Evolutionary conservation across 2,329 filamentous ascomycete genomes (phyloP), one percentile per base, ranked within the genome.

Genomic region (Fusarium sp.): DNA sequence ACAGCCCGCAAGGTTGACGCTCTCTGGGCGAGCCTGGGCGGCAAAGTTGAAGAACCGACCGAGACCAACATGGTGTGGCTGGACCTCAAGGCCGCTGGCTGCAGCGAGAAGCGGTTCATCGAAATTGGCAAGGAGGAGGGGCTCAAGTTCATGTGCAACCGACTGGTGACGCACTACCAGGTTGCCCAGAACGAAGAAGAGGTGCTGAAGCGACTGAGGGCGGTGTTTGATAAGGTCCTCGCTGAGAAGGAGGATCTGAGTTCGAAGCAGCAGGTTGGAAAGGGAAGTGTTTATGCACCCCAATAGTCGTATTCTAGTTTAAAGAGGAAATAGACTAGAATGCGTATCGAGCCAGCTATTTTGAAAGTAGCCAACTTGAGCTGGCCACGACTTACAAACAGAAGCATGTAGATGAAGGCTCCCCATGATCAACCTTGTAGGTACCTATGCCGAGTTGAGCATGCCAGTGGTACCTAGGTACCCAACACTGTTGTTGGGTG

Each of bases 51-150:
- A 22, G 87, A 92, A 68, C 92, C 93, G 0, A 92, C 93, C 2
- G 92, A 97, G 79, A 97, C 95, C n/a, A 97, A 97, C 83, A 97
- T 97, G 94, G 90, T 94, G 36, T 97, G 94, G 94, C 79, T 97
- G 67, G 92, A 97, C 81, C 84, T 97, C 18, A 88, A 90, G 33
- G 87, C 88, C 1, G 88, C 89, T 13, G 89, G 89, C 2, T 85
- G 86, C 70, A 80, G 80, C 16, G 70, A 61, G 7, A 80, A 80
- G 64, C 80, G 78, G 42, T 84, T 89, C 61, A 78, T 80, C 16
- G 79, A 82, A 74, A 79, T 86, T 35, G 84, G 84, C 7, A 78
- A 79, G 57, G 84, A 84, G 36, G 82, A 80, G 13, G 87, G 87
- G 0, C 77, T 89, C 66, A 84, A 82, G 69, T 75, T 87, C 6